Conservation (phyloP, 495 filamentous ascomycete species). For the Podospora sp. region DNA sequence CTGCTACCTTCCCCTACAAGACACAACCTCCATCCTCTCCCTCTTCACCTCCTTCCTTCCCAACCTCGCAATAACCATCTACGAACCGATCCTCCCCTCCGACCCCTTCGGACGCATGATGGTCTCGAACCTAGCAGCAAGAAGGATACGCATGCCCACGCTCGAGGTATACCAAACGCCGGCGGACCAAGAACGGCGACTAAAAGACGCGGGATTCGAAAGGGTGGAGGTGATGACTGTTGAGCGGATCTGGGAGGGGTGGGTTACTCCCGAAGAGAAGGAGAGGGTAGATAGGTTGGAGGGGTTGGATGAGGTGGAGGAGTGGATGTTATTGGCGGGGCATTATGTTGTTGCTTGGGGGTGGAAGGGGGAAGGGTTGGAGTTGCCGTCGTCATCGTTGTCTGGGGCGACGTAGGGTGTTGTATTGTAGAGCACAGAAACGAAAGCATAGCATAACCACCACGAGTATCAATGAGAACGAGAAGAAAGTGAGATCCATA, state of each 20-base stretch:
- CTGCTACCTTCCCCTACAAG: conserved; percentile 71
- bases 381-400: conserved; percentile 13
- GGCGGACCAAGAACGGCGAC: conserved; percentile 63
- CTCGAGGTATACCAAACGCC: conserved; percentile 69
- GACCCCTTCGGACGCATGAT: conserved; percentile 89
- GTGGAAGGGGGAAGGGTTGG: conserved; percentile 42
- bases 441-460: too few relatives aligned
- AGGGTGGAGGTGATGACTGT: conserved; percentile 63
- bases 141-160: conserved; percentile 83
- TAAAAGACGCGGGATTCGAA: conserved; percentile 65
- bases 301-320: conserved; percentile 93
- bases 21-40: conserved; percentile 64
- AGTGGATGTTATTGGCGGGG: conserved; percentile 82
- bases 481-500: too few relatives aligned
- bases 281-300: conserved; percentile 77
- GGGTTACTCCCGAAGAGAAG: conserved; percentile 73
- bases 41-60: conserved; percentile 64
- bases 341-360: conserved; percentile 93
- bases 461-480: too few relatives aligned
- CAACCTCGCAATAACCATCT: conserved; percentile 69
- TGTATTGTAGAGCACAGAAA: too few relatives aligned
- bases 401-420: not conserved
- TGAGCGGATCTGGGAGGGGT: conserved; percentile 72
- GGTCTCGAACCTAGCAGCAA: conserved; percentile 84
- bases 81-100: conserved; percentile 83